Conservation (phyloP, 2,329 filamentous ascomycete genomes). For the Scytalidium lignicola region DNA sequence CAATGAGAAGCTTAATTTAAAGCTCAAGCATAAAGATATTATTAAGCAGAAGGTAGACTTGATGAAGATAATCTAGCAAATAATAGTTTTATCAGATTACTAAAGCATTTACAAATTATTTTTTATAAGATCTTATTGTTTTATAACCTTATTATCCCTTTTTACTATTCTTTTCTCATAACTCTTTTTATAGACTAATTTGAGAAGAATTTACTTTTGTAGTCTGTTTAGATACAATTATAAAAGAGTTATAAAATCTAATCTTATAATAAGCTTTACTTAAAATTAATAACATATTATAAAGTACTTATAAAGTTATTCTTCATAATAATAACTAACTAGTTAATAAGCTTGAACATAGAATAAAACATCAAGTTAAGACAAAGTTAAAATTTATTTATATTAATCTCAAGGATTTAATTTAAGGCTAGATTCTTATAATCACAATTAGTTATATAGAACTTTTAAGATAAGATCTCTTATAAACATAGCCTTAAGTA, state of each 20-base stretch:
- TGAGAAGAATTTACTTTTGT: conserved; percentile 4
- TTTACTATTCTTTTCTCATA: background rate
- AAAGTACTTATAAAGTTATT: conserved; percentile 2
- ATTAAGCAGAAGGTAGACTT: background rate
- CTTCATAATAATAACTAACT: conserved; percentile 1
- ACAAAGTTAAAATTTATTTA: background rate
- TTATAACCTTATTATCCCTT: conserved; percentile 2
- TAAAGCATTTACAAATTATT: conserved; percentile 1
- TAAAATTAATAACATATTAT: background rate
- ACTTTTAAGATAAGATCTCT: background rate
- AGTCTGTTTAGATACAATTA: background rate
- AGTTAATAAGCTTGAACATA: background rate
- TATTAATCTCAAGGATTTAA: background rate
- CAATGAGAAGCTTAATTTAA: background rate
- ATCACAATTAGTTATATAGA: background rate
- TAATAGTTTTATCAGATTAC: background rate
- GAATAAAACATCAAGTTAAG: background rate
- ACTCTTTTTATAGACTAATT: background rate
- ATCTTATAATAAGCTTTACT: conserved; percentile 3
- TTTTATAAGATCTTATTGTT: conserved; percentile 5
- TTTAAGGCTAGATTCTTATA: background rate
- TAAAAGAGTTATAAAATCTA: background rate
- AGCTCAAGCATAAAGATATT: conserved; percentile 2
- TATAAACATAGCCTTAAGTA: background rate
- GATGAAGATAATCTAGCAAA: background rate